Conservation (phyloP, 257 asterid genomes). For the Solanum boliviense region DNA sequence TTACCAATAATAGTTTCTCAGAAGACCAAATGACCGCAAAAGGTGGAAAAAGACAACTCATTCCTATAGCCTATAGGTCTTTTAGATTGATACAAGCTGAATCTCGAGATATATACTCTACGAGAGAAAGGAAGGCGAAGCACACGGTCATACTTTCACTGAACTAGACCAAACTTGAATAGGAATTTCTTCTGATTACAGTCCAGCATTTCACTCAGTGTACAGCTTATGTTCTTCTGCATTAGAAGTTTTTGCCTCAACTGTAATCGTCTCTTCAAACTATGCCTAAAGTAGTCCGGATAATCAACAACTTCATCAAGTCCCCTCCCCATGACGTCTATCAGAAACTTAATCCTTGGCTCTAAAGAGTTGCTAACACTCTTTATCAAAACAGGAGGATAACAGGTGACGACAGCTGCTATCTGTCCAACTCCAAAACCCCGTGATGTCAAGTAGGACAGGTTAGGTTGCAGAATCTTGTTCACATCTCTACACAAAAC, state of each 20-base stretch:
- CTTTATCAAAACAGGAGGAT: constrained; percentile 87
- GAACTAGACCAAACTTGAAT: constrained; percentile 50
- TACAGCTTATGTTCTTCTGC: constrained; percentile 44
- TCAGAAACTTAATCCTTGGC: constrained; percentile 79
- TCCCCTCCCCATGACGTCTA: constrained; percentile 69
- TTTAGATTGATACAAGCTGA: not conserved
- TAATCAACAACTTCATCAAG: constrained; percentile 66
- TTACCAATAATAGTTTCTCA: not conserved
- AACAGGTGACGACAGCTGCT: constrained; percentile 64
- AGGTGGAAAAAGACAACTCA: not conserved
- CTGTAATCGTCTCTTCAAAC: constrained; percentile 76
- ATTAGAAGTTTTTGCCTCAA: constrained; percentile 56
- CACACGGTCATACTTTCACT: constrained; percentile 2
- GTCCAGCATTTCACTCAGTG: constrained; percentile 86
- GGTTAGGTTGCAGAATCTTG: constrained; percentile 64
- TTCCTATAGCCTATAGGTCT: not conserved
- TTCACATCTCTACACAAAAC: constrained; percentile 73
- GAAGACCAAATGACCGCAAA: not conserved
- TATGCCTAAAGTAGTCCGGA: constrained; percentile 83
- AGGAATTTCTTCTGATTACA: constrained; percentile 77
- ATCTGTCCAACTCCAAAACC: constrained; percentile 60
- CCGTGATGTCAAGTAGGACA: constrained; percentile 40
- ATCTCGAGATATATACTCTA: not conserved
- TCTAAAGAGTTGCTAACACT: constrained; percentile 63
- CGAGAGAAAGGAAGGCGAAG: not conserved